These are phyloP conservation scores for Salmacisia buchloeana DNA, from an alignment of 1,284 basidiomycete genomes.

Conservation along the genomic window DNA sequence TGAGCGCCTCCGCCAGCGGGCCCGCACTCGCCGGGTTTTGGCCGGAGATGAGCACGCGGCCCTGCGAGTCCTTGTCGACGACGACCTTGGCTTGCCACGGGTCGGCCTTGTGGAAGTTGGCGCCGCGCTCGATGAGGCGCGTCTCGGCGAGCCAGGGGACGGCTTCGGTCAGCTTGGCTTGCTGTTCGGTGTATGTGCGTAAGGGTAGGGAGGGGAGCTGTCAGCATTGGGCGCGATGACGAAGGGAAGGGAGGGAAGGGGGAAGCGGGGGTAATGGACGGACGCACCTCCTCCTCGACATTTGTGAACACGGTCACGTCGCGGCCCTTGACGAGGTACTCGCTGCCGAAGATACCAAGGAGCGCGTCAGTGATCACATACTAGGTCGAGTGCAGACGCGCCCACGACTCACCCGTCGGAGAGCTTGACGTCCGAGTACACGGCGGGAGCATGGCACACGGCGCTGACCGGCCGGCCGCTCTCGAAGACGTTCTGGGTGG, in stretches of 20 bases:
- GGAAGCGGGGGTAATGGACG: too few relatives aligned
- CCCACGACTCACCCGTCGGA: slow-evolving; percentile 13
- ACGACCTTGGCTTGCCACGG: slow-evolving; percentile 59
- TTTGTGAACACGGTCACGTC: slow-evolving; percentile 67
- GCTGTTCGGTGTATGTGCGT: too few relatives aligned
- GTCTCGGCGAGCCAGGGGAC: slow-evolving; percentile 69
- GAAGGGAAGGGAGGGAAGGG: too few relatives aligned
- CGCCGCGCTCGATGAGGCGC: slow-evolving; percentile 62
- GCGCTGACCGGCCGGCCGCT: slow-evolving; percentile 29
- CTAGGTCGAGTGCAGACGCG: too few relatives aligned
- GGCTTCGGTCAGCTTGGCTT: slow-evolving; percentile 51
- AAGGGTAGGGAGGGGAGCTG: too few relatives aligned
- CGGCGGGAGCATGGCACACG: slow-evolving; percentile 40
- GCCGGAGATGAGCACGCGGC: slow-evolving; percentile 58
- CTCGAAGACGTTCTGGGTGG: slow-evolving; percentile 27
- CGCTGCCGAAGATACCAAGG: slow-evolving; percentile 12
- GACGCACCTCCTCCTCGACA: too few relatives aligned
- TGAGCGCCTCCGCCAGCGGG: slow-evolving; percentile 51
- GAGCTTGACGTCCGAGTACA: slow-evolving; percentile 39
- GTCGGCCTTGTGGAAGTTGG: slow-evolving; percentile 57
- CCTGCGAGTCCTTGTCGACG: slow-evolving; percentile 48
- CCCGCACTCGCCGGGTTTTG: slow-evolving; percentile 35
- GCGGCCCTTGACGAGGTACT: slow-evolving; percentile 57
- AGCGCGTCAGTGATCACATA: not conserved
- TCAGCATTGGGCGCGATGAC: too few relatives aligned